Base-by-base conservation (phyloP, 257 asterid genomes). In the Rhazya stricta region DNA sequence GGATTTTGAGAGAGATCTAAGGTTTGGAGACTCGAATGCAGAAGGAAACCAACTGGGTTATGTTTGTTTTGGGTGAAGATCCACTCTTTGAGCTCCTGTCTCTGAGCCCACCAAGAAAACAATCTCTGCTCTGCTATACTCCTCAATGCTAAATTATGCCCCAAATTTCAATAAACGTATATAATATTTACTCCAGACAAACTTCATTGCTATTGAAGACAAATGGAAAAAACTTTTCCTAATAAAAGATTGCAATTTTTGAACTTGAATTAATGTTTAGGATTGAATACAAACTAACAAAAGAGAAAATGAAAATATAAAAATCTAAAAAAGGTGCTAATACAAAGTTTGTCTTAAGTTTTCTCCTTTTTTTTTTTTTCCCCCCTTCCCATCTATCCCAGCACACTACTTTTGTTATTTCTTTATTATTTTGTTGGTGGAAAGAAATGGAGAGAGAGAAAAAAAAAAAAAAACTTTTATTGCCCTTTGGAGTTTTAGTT, bases 1-100 rank as follows among this genome's bases (percentile, higher is more conserved):
- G 67, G 72, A 78, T 61, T 73, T 77, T 69, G 25, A 10, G 25
- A 70, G 81, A 77, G 81, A 81, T 81, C 84, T 78, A 67, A 63
- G 34, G 60, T 5, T 5, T 36, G 68, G 6, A n/a, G 58, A 23
- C 23, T 36, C 13, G 42, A 23, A 78, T 1, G 36, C 0, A 34
- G 30, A 18, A 60, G 54, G 69, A 51, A 68, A n/a, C 70, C 58
- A 71, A 43, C 11, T 32, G 73, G 70, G 70, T 21, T 48, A 32
- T 29, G 42, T 30, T 41, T 37, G 27, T 21, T 15, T 50, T n/a
- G 67, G 5, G 57, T 41, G 50, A 37, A 63, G 74, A 63, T 75
- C 73, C 65, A 37, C 72, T 48, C 61, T 69, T 67, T 56, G 75
- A 74, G 48, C 82, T 65, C 45, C 74, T 67, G 58, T 15, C 30